Evolutionary conservation across 495 filamentous ascomycete species (phyloP).

Genomic region (Aspergillus leporis): DNA sequence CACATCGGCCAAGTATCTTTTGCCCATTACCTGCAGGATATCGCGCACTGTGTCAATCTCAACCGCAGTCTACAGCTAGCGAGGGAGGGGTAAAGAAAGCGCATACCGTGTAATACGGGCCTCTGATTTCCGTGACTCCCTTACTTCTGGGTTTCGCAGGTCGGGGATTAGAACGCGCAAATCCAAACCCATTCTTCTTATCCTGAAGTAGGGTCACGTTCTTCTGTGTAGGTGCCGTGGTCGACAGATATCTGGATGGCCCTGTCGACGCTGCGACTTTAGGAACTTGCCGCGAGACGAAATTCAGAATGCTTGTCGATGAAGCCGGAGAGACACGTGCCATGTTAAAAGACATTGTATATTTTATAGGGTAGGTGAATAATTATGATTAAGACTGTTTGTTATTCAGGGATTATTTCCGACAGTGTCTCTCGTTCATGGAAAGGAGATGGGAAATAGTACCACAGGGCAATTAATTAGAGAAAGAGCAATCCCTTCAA

Average conservation of each 20-base stretch:
- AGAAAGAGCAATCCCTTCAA: too few species aligned
- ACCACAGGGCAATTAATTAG: too few species aligned
- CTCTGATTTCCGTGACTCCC: conserved; percentile 57
- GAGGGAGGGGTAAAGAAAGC: background rate
- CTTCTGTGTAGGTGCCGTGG: conserved; percentile 16
- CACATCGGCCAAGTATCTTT: conserved; percentile 51
- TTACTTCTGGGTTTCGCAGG: conserved; percentile 51
- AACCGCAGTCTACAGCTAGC: too few species aligned
- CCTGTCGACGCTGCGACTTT: conserved; percentile 10
- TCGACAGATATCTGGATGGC: conserved; percentile 22
- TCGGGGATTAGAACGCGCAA: conserved; percentile 52
- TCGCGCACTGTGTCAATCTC: conserved; percentile 4
- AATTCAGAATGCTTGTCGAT: conserved; percentile 7
- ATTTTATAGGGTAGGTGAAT: background rate
- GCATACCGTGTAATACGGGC: conserved; percentile 55
- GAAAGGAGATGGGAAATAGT: too few species aligned
- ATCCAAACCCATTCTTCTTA: conserved; percentile 51
- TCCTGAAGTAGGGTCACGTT: conserved; percentile 50
- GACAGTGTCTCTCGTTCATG: background rate
- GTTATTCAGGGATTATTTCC: background rate
- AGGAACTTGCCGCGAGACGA: conserved; percentile 12
- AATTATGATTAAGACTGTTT: background rate
- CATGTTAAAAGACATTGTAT: background rate
- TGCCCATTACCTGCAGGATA: conserved; percentile 47
- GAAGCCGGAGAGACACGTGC: background rate